Conservation (phyloP, 805 yeast species). For the Candida coleopterorum region DNA sequence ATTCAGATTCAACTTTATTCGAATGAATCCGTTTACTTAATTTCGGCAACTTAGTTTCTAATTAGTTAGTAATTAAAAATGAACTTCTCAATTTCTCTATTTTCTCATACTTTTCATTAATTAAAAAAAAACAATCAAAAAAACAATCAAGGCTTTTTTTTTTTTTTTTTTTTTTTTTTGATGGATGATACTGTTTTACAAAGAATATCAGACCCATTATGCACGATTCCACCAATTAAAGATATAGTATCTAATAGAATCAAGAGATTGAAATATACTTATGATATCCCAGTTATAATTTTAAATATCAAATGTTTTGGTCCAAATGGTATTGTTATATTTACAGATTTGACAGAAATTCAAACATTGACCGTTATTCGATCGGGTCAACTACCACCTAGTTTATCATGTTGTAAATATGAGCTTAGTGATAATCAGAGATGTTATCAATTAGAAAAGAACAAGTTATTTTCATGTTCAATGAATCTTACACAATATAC, state of each 20-base stretch:
- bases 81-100: not conserved
- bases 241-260: not conserved
- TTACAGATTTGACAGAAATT: constrained; percentile 5
- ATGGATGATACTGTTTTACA: no score
- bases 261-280: not conserved
- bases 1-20: not conserved
- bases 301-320: not conserved
- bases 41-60: constrained; percentile 1
- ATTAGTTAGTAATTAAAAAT: constrained; percentile 1
- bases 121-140: no score
- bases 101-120: constrained; percentile 10
- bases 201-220: not conserved
- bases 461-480: constrained; percentile 3
- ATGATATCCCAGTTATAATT: constrained; percentile 3
- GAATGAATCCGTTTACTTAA: not conserved
- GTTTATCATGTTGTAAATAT: not conserved
- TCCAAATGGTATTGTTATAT: not conserved
- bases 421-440: not conserved
- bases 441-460: not conserved
- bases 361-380: not conserved
- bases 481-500: not conserved
- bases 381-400: constrained; percentile 1
- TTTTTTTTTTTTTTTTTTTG: no score
- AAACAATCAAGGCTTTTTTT: no score
- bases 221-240: not conserved